phyloP scores from a whole-genome alignment of 208 protist species.

The Acanthamoeba castellanii region DNA sequence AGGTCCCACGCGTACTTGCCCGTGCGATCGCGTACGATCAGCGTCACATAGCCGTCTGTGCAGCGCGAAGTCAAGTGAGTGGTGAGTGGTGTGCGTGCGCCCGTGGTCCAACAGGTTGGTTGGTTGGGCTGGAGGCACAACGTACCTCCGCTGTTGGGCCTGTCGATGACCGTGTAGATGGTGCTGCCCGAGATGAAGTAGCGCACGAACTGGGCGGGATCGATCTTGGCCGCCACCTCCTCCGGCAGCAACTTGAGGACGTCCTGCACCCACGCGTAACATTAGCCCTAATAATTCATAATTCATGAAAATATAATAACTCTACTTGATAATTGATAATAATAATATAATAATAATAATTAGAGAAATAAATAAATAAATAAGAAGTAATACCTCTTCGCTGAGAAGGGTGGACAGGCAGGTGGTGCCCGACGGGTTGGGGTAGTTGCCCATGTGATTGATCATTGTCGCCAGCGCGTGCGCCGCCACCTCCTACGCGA shows the following conservation, averaged over 20 bases:
- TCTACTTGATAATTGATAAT: too few relatives aligned
- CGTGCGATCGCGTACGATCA: constrained; percentile 46
- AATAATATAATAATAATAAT: background rate
- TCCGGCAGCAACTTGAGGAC: background rate
- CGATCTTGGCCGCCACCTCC: background rate
- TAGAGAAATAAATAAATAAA: background rate
- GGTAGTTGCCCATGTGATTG: constrained; percentile 47
- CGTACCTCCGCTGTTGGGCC: constrained; percentile 51
- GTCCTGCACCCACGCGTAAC: background rate
- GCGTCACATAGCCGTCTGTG: constrained; percentile 23
- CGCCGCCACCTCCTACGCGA: constrained; percentile 41
- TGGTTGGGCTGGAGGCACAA: background rate
- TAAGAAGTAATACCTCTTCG: constrained; percentile 47
- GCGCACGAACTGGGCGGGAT: constrained; percentile 30
- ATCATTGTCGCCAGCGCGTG: constrained; percentile 39
- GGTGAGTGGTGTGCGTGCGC: too few relatives aligned
- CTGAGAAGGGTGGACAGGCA: constrained; percentile 8
- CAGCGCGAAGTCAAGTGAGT: background rate
- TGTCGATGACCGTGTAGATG: constrained; percentile 41
- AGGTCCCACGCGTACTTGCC: constrained; percentile 58
- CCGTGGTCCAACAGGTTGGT: too few relatives aligned
- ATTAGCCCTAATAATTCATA: too few relatives aligned
- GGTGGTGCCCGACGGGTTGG: constrained; percentile 8
- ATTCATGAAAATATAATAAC: too few relatives aligned
- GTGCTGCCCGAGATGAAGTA: constrained; percentile 3